phyloP scores from a whole-genome alignment of 1,139 yeast genomes.

The Torulaspora pretoriensis region DNA sequence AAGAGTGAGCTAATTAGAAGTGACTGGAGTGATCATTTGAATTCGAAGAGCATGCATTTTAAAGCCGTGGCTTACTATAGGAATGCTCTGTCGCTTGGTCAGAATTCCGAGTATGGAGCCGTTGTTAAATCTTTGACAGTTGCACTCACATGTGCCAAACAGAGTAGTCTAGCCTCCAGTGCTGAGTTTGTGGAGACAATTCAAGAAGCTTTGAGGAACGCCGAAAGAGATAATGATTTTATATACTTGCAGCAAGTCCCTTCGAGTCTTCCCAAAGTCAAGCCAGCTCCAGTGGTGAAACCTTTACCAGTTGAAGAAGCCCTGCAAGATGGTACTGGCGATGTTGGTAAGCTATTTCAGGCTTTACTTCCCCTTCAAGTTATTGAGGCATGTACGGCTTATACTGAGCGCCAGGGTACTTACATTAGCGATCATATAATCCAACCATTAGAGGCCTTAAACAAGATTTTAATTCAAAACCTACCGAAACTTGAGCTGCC shows the following conservation, averaged over 20 bases:
- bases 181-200: constrained; percentile 46
- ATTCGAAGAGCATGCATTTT: constrained; percentile 52
- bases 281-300: constrained; percentile 55
- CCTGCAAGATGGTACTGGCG: constrained; percentile 16
- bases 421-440: constrained; percentile 51
- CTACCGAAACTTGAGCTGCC: constrained; percentile 15
- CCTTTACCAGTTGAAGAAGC: constrained; percentile 43
- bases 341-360: constrained; percentile 42
- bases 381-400: constrained; percentile 65
- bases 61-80: constrained; percentile 67
- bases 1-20: constrained; percentile 50
- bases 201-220: constrained; percentile 44
- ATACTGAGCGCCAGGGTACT: constrained; percentile 58
- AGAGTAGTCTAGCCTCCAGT: constrained; percentile 41
- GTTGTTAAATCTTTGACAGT: constrained; percentile 36
- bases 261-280: constrained; percentile 43
- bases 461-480: constrained; percentile 41
- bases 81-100: constrained; percentile 48
- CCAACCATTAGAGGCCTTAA: constrained; percentile 50
- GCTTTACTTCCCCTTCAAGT: constrained; percentile 63
- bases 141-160: constrained; percentile 43
- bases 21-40: constrained; percentile 66
- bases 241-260: constrained; percentile 71
- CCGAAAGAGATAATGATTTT: constrained; percentile 78
- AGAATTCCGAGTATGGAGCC: constrained; percentile 57